Percentiles rank a stretch among this genome's conserved stretches.
These are phyloP conservation scores for Penicillium taxi DNA, from an alignment of 495 filamentous ascomycete genomes.

Conservation along the genomic window DNA sequence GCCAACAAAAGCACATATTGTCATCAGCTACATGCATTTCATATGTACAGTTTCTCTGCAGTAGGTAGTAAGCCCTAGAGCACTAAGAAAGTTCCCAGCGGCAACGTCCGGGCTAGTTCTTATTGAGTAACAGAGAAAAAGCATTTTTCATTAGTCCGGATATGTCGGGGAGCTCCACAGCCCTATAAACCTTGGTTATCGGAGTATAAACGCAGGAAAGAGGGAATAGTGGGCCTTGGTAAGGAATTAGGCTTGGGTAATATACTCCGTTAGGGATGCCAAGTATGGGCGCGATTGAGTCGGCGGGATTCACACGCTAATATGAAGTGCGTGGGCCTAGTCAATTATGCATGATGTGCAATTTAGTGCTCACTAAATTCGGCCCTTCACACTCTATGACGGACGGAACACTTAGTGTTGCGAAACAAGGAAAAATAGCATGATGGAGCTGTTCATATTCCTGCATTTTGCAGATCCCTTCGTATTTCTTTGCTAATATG, in stretches of 20 bases:
- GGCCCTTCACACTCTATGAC: neutral
- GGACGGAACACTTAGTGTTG: neutral
- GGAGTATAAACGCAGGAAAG: conserved; percentile 1
- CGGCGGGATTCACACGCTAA: conserved; percentile 7
- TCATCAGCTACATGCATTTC: too few species aligned
- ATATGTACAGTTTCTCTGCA: too few species aligned
- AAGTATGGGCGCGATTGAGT: conserved; percentile 5
- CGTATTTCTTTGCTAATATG: neutral
- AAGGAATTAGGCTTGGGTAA: conserved; percentile 9
- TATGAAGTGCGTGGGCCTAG: too few species aligned
- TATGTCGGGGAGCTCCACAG: conserved; percentile 10
- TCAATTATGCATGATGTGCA: too few species aligned
- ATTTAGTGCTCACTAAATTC: too few species aligned
- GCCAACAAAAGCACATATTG: neutral
- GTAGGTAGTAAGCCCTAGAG: too few species aligned
- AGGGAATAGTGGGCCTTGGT: neutral
- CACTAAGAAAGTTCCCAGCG: neutral
- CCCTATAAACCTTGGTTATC: conserved; percentile 7
- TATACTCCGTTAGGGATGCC: conserved; percentile 21
- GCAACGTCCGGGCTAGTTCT: conserved; percentile 4
- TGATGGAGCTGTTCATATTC: too few species aligned
- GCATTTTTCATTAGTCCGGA: conserved; percentile 7
- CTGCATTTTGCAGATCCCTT: neutral
- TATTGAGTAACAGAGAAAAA: neutral
- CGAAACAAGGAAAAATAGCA: too few species aligned